Evolutionary conservation across 345 rosid species (phyloP).

Genomic region (Rhizophora mangle): DNA sequence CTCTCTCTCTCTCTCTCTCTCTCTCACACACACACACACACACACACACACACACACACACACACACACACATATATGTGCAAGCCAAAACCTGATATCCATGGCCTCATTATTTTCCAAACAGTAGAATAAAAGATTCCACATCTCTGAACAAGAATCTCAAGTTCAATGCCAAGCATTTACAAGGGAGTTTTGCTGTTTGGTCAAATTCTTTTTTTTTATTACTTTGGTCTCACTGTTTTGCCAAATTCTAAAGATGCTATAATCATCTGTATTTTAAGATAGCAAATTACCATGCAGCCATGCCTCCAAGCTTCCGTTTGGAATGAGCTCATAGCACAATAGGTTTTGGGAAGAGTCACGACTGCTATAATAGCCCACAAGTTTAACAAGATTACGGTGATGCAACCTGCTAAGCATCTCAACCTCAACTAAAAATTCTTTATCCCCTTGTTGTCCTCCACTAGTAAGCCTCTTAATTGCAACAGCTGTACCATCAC

Average conservation of each 20-base stretch:
- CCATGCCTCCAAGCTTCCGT: constrained; percentile 98
- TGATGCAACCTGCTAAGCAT: constrained; percentile 99
- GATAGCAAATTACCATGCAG: constrained; percentile 68
- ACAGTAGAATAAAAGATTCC: too few species aligned
- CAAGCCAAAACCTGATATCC: too few species aligned
- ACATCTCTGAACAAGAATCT: too few species aligned
- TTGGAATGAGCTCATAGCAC: constrained; percentile 96
- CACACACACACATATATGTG: too few species aligned
- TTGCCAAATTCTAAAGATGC: constrained; percentile 4
- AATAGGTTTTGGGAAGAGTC: constrained; percentile 90
- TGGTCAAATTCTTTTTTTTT: too few species aligned
- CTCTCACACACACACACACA: too few species aligned
- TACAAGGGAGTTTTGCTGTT: too few species aligned
- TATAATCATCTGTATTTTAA: not conserved
- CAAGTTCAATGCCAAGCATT: too few species aligned
- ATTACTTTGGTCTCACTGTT: too few species aligned
- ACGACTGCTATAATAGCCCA: constrained; percentile 86
- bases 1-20: too few species aligned
- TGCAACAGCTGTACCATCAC: constrained; percentile 98
- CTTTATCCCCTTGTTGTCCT: constrained; percentile 95
- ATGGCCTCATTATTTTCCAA: too few species aligned
- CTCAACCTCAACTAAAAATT: constrained; percentile 96
- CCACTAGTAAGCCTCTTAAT: constrained; percentile 91
- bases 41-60: too few species aligned
- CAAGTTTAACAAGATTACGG: constrained; percentile 97